Conservation (phyloP, 768 basidiomycete genomes). For the Fomitopsis serialis region DNA sequence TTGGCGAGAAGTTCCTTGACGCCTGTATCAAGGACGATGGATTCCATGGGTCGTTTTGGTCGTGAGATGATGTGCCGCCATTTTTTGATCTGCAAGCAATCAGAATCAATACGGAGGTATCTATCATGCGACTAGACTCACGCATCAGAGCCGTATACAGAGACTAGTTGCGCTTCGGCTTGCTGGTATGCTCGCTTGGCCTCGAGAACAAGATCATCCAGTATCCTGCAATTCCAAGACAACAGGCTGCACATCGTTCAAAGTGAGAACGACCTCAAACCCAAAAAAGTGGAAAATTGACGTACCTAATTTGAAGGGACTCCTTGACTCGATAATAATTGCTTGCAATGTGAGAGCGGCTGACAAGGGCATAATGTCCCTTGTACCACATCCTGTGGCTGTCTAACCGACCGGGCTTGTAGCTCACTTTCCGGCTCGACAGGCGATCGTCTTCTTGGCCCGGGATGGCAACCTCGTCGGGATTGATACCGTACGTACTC, state of each 20-base stretch:
- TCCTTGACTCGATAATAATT: conserved; percentile 2
- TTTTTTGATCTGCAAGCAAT: conserved; percentile 17
- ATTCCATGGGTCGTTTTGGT: conserved; percentile 59
- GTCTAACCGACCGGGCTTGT: too few relatives aligned
- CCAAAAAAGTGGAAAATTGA: not conserved
- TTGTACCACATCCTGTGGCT: conserved; percentile 46
- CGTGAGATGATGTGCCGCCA: conserved; percentile 56
- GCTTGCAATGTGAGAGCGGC: conserved; percentile 30
- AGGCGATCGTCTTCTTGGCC: too few relatives aligned
- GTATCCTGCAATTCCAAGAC: conserved; percentile 32
- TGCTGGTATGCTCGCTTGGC: conserved; percentile 48
- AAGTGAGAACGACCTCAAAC: too few relatives aligned
- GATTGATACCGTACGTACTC: too few relatives aligned
- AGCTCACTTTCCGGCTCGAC: too few relatives aligned
- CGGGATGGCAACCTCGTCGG: too few relatives aligned
- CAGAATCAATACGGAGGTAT: conserved; percentile 3
- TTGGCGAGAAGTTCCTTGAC: conserved; percentile 58
- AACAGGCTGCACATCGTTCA: conserved; percentile 36
- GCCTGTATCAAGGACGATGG: conserved; percentile 68
- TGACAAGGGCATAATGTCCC: conserved; percentile 22
- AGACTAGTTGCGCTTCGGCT: conserved; percentile 44
- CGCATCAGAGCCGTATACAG: conserved; percentile 46
- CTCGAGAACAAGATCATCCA: conserved; percentile 48
- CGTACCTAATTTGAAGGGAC: conserved; percentile 37
- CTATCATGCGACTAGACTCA: conserved; percentile 15